Conservation (phyloP, 1,284 basidiomycete species). For the Heimioporus retisporus region DNA sequence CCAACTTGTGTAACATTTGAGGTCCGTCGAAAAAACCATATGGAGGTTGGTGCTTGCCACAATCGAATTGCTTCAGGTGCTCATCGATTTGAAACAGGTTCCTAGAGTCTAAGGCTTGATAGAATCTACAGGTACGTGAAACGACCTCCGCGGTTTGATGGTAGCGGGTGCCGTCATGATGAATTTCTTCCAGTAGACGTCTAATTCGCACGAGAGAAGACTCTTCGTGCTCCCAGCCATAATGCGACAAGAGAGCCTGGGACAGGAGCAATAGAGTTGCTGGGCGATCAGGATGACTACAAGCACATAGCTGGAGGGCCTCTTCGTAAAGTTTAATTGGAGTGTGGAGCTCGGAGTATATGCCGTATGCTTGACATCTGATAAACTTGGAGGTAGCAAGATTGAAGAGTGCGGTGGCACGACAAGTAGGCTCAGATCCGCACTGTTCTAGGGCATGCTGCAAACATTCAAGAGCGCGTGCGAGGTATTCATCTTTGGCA, state of each 20-base stretch:
- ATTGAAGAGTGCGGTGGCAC: slow-evolving; percentile 20
- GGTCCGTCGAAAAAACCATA: too few relatives aligned
- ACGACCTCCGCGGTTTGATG: too few relatives aligned
- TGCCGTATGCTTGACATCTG: neutral
- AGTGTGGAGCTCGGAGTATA: neutral
- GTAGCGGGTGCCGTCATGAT: too few relatives aligned
- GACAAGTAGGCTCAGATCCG: neutral
- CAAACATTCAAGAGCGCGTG: neutral
- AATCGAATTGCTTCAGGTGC: too few relatives aligned
- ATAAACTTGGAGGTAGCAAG: slow-evolving; percentile 16
- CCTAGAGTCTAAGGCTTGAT: too few relatives aligned
- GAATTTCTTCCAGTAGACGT: too few relatives aligned
- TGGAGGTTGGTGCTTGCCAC: too few relatives aligned
- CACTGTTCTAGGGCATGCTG: neutral
- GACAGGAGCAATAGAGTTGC: slow-evolving; percentile 10
- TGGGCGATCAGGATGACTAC: slow-evolving; percentile 12
- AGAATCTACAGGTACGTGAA: too few relatives aligned
- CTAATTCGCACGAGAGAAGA: too few relatives aligned
- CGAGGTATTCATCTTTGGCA: neutral
- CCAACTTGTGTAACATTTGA: too few relatives aligned
- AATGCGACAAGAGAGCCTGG: slow-evolving; percentile 1
- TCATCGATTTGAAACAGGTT: too few relatives aligned
- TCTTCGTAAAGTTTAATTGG: slow-evolving; percentile 15
- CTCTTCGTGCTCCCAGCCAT: too few relatives aligned
- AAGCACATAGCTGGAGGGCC: slow-evolving; percentile 11